Percentiles rank a stretch among this genome's conserved stretches.
phyloP scores from a whole-genome alignment of 2,329 filamentous ascomycete genomes.

The Metarhizium rileyi region DNA sequence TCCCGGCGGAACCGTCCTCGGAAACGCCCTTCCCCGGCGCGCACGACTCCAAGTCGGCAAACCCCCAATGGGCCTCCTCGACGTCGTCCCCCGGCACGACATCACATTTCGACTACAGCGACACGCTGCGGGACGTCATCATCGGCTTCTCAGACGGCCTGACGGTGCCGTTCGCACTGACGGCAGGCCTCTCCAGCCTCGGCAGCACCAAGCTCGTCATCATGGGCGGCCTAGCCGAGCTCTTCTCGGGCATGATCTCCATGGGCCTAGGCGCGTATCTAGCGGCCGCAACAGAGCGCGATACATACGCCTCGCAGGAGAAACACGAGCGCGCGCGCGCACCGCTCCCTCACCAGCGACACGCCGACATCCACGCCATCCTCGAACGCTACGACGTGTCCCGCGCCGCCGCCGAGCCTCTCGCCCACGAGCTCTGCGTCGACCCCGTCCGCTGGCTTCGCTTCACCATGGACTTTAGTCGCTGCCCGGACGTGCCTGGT shows the following conservation, averaged over 20 bases:
- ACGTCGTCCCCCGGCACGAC: slow-evolving; percentile 5
- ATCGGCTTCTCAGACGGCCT: slow-evolving; percentile 71
- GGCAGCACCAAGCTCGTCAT: slow-evolving; percentile 59
- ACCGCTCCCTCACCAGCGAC: slow-evolving; percentile 35
- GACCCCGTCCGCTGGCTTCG: slow-evolving; percentile 39
- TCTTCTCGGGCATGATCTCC: slow-evolving; percentile 65
- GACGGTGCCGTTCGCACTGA: slow-evolving; percentile 71
- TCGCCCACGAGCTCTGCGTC: slow-evolving; percentile 40
- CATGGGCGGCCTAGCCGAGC: slow-evolving; percentile 63
- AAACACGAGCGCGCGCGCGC: slow-evolving; percentile 31
- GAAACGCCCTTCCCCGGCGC: slow-evolving; percentile 14
- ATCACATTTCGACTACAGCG: slow-evolving; percentile 26
- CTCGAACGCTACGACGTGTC: slow-evolving; percentile 41
- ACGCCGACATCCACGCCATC: slow-evolving; percentile 39
- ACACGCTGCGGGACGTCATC: slow-evolving; percentile 53
- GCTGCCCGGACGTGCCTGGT: slow-evolving; percentile 35
- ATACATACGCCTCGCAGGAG: slow-evolving; percentile 40
- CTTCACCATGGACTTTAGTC: slow-evolving; percentile 52
- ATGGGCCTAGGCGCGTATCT: slow-evolving; percentile 72
- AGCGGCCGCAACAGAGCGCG: slow-evolving; percentile 48
- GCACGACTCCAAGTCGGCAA: slow-evolving; percentile 16
- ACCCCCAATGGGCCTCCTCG: slow-evolving; percentile 16
- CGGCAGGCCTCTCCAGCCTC: slow-evolving; percentile 58
- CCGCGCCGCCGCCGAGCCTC: slow-evolving; percentile 28
- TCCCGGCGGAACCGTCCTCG: slow-evolving; percentile 20